These are phyloP conservation scores for Ambrosia artemisiifolia DNA, from an alignment of 129 eudicot species.

Conservation along the genomic window DNA sequence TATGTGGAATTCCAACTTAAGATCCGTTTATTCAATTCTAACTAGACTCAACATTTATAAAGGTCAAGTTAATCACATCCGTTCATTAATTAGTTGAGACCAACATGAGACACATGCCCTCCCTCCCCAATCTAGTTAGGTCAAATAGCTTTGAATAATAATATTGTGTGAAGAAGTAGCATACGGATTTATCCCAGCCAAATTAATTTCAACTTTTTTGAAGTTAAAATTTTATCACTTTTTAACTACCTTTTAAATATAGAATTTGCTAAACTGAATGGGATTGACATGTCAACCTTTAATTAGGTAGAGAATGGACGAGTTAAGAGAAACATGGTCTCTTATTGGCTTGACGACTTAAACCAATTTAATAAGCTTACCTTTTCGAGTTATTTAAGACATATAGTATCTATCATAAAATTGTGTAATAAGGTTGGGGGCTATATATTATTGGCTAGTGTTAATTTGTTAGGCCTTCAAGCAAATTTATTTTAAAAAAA, in stretches of 20 bases:
- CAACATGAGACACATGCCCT: slow-evolving; percentile 5
- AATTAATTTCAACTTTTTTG: slow-evolving; percentile 24
- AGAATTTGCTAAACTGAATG: slow-evolving; percentile 26
- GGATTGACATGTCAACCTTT: slow-evolving; percentile 34
- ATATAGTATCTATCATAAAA: slow-evolving; percentile 19
- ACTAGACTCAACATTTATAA: too few species aligned
- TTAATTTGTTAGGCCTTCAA: slow-evolving; percentile 24
- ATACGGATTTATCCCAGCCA: slow-evolving; percentile 21
- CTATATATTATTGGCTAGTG: not conserved
- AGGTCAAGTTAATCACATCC: not conserved
- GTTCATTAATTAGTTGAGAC: not conserved
- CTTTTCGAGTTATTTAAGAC: slow-evolving; percentile 21
- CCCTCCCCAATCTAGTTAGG: slow-evolving; percentile 22
- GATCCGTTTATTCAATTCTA: too few species aligned
- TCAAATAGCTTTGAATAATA: slow-evolving; percentile 14
- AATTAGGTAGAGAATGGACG: slow-evolving; percentile 40
- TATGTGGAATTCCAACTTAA: too few species aligned
- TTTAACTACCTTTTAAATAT: slow-evolving; percentile 32
- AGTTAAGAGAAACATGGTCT: slow-evolving; percentile 19
- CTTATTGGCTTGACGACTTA: slow-evolving; percentile 40
- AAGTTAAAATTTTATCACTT: slow-evolving; percentile 16
- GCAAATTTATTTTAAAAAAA: slow-evolving; percentile 12
- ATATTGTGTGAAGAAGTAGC: slow-evolving; percentile 1
- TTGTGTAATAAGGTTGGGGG: not conserved
- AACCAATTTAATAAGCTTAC: slow-evolving; percentile 11